phyloP scores from a whole-genome alignment of 208 protist genomes.

The Leishmania mexicana region DNA sequence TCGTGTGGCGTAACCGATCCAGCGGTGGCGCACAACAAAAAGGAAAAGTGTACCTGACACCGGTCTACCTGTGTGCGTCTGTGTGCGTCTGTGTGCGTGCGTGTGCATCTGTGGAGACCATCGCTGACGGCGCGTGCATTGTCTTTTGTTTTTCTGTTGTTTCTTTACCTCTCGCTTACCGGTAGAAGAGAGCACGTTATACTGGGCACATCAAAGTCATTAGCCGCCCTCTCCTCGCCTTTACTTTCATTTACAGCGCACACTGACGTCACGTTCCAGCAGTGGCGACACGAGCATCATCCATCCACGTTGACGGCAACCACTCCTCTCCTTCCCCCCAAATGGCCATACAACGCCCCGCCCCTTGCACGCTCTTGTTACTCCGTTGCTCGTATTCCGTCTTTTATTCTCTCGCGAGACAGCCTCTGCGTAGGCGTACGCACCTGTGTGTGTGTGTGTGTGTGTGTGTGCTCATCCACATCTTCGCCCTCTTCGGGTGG shows the following conservation, averaged over 20 bases:
- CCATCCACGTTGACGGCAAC: neutral
- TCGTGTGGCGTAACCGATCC: constrained; percentile 10
- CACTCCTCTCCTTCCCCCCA: neutral
- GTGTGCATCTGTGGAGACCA: neutral
- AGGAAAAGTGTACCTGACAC: too few relatives aligned
- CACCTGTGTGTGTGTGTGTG: too few relatives aligned
- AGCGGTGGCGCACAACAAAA: neutral
- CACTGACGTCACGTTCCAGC: neutral
- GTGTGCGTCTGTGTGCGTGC: too few relatives aligned
- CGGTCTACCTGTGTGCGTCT: neutral
- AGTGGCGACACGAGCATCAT: neutral
- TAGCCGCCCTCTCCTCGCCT: neutral
- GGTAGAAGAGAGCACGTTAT: neutral
- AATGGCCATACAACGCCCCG: neutral
- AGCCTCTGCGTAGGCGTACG: neutral
- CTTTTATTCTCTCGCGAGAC: neutral
- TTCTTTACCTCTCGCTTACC: too few relatives aligned
- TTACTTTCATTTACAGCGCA: neutral
- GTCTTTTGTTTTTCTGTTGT: neutral
- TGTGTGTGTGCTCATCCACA: neutral
- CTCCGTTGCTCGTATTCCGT: neutral
- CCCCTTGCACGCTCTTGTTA: neutral
- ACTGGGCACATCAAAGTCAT: neutral
- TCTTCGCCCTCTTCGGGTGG: neutral
- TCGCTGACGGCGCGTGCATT: neutral